These are phyloP conservation scores for Pseudopyricularia cyperi DNA, from an alignment of 2,329 filamentous ascomycete genomes.

Conservation along the genomic window DNA sequence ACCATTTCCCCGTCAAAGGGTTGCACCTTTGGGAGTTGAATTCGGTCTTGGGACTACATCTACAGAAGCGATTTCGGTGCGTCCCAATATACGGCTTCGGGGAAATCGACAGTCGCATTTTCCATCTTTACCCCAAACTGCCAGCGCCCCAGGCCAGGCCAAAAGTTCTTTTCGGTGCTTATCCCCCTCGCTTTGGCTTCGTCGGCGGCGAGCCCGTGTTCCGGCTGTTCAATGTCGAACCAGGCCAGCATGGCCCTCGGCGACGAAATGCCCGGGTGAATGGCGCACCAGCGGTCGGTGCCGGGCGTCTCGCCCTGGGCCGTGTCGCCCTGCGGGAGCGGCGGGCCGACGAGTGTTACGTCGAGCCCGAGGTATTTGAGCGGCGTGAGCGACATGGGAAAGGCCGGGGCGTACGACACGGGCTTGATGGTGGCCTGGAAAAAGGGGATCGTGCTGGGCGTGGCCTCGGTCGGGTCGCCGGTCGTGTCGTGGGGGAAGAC, in stretches of 20 bases:
- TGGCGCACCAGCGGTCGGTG: conserved; percentile 30
- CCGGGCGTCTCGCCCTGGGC: conserved; percentile 29
- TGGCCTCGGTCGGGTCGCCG: conserved; percentile 16
- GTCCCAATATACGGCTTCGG: conserved; percentile 8
- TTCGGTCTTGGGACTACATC: too few species aligned
- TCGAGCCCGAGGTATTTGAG: conserved; percentile 27
- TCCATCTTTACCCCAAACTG: conserved; percentile 26
- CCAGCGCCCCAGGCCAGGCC: conserved; percentile 32
- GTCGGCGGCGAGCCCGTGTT: conserved; percentile 10
- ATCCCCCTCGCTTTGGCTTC: conserved; percentile 4
- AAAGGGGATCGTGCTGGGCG: conserved; percentile 22
- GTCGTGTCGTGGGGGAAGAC: conserved; percentile 30
- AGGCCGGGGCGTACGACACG: conserved; percentile 24
- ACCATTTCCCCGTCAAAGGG: too few species aligned
- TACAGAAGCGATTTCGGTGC: not conserved
- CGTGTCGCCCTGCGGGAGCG: conserved; percentile 26
- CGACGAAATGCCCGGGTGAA: conserved; percentile 17
- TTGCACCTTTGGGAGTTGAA: too few species aligned
- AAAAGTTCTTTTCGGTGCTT: conserved; percentile 25
- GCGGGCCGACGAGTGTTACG: conserved; percentile 31
- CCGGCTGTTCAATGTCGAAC: conserved; percentile 30
- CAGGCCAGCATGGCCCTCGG: conserved; percentile 25
- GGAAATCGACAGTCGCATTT: conserved; percentile 17
- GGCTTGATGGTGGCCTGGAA: conserved; percentile 32
- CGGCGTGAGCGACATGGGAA: conserved; percentile 27